Base-by-base conservation (phyloP, 176 grass and related monocot genomes). In the Cymbopogon citratus region DNA sequence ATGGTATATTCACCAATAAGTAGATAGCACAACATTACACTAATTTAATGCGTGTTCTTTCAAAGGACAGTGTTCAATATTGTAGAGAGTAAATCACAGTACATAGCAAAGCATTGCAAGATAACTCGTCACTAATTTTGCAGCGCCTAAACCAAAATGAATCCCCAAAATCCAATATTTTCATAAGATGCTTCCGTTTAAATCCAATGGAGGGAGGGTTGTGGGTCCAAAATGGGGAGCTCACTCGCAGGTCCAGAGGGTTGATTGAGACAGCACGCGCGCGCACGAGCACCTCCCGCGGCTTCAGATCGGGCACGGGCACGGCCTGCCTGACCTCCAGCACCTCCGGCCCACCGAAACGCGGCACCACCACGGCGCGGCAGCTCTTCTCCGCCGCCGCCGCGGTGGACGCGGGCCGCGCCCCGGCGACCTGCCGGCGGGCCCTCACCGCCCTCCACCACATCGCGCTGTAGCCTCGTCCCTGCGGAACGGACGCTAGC, bases 251-350 rank as follows among this genome's bases (percentile, higher is more conserved):
- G 76, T 98, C 92, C 46, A 98, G 73, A 11, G 95, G 95, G 85
- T 98, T 98, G 78, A 98, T 89, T 33, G 95, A 92, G 61, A 98
- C 88, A 66, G 95, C 95, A 34, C 95, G 90, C 21, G 95, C 70
- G 69, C 90, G 88, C 34, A 98, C 95, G 27, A 98, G 95, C 76
- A 98, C 92, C 54, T 98, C 92, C 62, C 75, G 63, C 2, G 92
- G 82, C 78, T 91, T 98, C 88, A 98, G 86, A 91, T 91, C 88
- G 81, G 92, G 95, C 51, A 95, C 88, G 39, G 79, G 24, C 65
- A 95, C 79, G 19, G 79, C 88, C 43, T 80, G 40, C 45, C 88
- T 94, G 69, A 98, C 15, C 84, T 95, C 88, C 44, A 98, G 90
- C 78, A 98, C 95, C 49, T 98, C 92, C 49, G 95, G 90, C 10